Evolutionary conservation across 345 rosid species (phyloP), one percentile per base, ranked within the genome.

Genomic region (Toxicodendron radicans): DNA sequence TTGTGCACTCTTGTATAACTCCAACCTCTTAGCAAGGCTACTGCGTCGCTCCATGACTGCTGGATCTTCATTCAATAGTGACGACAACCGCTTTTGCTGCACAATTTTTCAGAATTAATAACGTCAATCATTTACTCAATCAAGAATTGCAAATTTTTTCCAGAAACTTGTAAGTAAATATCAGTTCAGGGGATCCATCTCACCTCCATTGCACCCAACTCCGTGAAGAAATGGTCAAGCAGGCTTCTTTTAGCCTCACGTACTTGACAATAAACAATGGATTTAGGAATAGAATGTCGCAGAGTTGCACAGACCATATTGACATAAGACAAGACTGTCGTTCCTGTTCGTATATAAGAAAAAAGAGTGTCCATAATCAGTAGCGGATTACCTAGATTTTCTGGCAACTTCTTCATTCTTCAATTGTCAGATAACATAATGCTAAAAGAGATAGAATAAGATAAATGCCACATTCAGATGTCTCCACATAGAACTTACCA

Each of bases 171-270:
- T 2, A 1, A 24, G 18, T 35, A 0, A 24, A 41, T 30, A 53
- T 11, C 12, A 7, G 23, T 21, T 1, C 16, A 54, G 38, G 13
- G 41, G 57, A 56, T 12, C 32, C 49, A 13, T 71, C 83, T 76
- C 63, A 95, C 99, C 79, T 93, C 99, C 90, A 95, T 76, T 86
- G 89, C 87, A 45, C 99, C 99, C 68, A 95, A 82, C 51, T 95
- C 99, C 0, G 93, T 88, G 83, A 87, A 95, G 91, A 93, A 95
- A 82, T 85, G 92, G 73, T 95, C 99, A 0, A 95, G 97, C 66
- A 95, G 87, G 87, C 97, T 84, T 67, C 97, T 81, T 69, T 93
- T 95, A 46, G 99, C 99, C 80, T 93, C 99, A n/a, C 99, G 94
- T 54, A 93, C 98, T 93, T 95, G 98, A 74, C 98, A 91, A 74